phyloP scores from a whole-genome alignment of 495 filamentous ascomycete genomes.

The Pyrenula massariospora region DNA sequence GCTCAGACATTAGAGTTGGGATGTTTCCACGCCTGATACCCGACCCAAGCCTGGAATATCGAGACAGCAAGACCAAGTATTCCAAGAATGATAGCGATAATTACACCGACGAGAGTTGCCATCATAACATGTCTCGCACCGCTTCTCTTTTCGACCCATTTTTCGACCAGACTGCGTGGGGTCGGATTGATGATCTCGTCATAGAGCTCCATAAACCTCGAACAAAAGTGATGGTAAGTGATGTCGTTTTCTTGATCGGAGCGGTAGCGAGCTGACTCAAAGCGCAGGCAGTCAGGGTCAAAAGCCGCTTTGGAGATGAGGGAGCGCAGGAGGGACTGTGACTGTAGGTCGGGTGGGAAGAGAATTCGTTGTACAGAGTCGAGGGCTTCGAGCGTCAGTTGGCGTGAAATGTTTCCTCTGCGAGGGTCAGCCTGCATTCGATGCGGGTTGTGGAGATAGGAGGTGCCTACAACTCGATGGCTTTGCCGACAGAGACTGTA shows the following conservation, averaged over 20 bases:
- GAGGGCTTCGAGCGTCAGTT: slow-evolving; percentile 20
- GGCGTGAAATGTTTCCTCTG: slow-evolving; percentile 15
- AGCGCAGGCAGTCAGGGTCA: slow-evolving; percentile 19
- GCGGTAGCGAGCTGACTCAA: slow-evolving; percentile 15
- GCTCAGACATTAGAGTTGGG: too few species aligned
- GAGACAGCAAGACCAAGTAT: slow-evolving; percentile 7
- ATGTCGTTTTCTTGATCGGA: slow-evolving; percentile 17
- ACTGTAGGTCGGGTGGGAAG: slow-evolving; percentile 22
- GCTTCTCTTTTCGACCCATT: slow-evolving; percentile 22
- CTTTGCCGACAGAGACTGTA: slow-evolving; percentile 4
- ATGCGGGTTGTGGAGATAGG: neutral
- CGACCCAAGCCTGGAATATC: slow-evolving; percentile 11
- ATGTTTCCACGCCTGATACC: slow-evolving; percentile 11
- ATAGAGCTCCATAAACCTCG: slow-evolving; percentile 19
- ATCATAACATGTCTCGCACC: slow-evolving; percentile 24
- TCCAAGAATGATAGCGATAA: slow-evolving; percentile 10
- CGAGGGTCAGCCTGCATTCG: neutral
- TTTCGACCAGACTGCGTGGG: slow-evolving; percentile 17
- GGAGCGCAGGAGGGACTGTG: slow-evolving; percentile 12
- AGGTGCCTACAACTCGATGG: neutral
- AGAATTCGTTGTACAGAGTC: slow-evolving; percentile 21
- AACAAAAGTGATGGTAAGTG: slow-evolving; percentile 18
- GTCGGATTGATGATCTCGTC: slow-evolving; percentile 21
- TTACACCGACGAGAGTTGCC: slow-evolving; percentile 21
- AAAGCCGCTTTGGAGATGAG: slow-evolving; percentile 12